phyloP scores from a whole-genome alignment of 495 filamentous ascomycete genomes.

The Penicillium maclennaniae region DNA sequence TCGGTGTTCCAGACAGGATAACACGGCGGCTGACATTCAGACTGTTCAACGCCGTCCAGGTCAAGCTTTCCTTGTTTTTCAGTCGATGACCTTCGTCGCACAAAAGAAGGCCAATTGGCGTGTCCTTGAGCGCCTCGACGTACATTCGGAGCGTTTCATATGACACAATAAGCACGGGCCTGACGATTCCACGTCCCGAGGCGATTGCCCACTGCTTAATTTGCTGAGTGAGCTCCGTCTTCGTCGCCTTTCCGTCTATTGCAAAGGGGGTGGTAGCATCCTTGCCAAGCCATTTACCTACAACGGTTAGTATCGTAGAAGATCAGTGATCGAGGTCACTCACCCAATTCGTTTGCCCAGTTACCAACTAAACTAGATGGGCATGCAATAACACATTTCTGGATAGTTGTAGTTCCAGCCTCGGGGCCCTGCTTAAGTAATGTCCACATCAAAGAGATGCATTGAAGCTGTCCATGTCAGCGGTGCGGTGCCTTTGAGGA shows the following conservation, averaged over 20 bases:
- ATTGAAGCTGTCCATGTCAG: constrained; percentile 58
- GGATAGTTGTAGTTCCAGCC: constrained; percentile 86
- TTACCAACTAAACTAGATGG: constrained; percentile 95
- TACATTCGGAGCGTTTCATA: constrained; percentile 95
- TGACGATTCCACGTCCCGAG: constrained; percentile 80
- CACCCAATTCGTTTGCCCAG: constrained; percentile 87
- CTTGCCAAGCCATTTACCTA: constrained; percentile 81
- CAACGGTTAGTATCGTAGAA: not conserved
- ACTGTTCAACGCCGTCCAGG: constrained; percentile 83
- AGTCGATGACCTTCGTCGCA: constrained; percentile 98
- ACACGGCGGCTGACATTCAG: constrained; percentile 89
- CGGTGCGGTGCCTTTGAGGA: not conserved
- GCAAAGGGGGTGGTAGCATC: constrained; percentile 93
- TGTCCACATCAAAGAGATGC: constrained; percentile 88
- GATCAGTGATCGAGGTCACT: constrained; percentile 43
- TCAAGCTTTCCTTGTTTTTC: constrained; percentile 95
- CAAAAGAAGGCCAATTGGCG: constrained; percentile 88
- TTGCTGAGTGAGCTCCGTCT: constrained; percentile 85
- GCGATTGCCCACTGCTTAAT: constrained; percentile 93
- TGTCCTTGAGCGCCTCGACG: constrained; percentile 79
- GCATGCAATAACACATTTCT: constrained; percentile 98
- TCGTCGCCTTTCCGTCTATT: constrained; percentile 93
- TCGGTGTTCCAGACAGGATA: constrained; percentile 94
- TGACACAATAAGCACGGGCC: constrained; percentile 98
- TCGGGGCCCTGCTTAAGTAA: constrained; percentile 93